Evolutionary conservation across 2,329 filamentous ascomycete species (phyloP).

Genomic region (Pseudogymnoascus sp.): DNA sequence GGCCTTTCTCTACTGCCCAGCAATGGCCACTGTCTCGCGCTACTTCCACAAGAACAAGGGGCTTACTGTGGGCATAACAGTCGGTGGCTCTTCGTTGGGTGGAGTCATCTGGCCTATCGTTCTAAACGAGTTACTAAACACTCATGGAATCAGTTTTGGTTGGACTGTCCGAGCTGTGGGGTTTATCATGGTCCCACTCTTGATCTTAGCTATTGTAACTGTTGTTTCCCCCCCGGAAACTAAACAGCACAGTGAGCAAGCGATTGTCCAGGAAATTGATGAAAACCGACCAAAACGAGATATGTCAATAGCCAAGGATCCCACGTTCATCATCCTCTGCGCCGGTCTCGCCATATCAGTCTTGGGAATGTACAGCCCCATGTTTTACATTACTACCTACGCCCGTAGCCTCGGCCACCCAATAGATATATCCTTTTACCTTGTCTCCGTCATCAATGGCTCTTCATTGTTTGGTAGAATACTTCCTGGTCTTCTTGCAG

Average conservation of each 20-base stretch:
- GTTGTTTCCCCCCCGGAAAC: slow-evolving; percentile 3
- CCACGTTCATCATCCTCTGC: slow-evolving; percentile 11
- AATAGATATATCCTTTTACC: slow-evolving; percentile 15
- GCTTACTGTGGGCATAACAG: slow-evolving; percentile 19
- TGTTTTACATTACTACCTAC: slow-evolving; percentile 17
- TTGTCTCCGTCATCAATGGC: slow-evolving; percentile 19
- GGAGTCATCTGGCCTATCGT: slow-evolving; percentile 29
- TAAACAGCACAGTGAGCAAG: not conserved
- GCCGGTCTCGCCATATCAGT: slow-evolving; percentile 15
- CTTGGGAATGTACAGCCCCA: slow-evolving; percentile 17
- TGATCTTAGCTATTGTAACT: slow-evolving; percentile 12
- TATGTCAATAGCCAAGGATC: slow-evolving; percentile 13
- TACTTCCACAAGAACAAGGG: slow-evolving; percentile 16
- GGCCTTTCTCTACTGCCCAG: slow-evolving; percentile 22
- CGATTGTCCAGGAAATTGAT: not conserved
- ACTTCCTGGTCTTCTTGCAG: slow-evolving; percentile 16
- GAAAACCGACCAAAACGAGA: slow-evolving; percentile 12
- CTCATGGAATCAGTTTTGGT: slow-evolving; percentile 23
- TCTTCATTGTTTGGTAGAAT: slow-evolving; percentile 17
- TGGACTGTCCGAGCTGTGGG: slow-evolving; percentile 19
- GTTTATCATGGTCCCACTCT: slow-evolving; percentile 20
- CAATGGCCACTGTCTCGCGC: slow-evolving; percentile 14
- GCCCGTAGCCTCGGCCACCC: slow-evolving; percentile 11
- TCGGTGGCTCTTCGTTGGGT: slow-evolving; percentile 27
- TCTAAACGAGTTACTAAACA: slow-evolving; percentile 23